Base-by-base conservation (phyloP, 306 rosid species). In the Begonia masoniana region DNA sequence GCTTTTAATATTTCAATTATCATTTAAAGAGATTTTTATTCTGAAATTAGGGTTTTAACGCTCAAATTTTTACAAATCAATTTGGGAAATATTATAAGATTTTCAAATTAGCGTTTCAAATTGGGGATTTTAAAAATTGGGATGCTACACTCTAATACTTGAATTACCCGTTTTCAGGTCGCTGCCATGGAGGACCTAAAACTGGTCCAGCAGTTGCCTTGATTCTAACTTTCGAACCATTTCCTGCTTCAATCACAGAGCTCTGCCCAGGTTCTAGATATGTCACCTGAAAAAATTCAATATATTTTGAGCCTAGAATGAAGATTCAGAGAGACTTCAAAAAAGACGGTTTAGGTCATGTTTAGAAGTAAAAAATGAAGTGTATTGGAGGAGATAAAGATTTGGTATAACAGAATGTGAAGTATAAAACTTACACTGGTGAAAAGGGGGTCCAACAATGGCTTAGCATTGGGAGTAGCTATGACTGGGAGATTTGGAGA, bases 171-270 rank as follows among this genome's bases (percentile, higher is more conserved):
- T 89, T 89, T 64, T 89, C 94, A 24, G 97, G 94, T 52, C 88
- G 83, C 78, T 85, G 97, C 97, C 97, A 85, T 42, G 95, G 95
- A 71, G 95, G 95, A 74, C 97, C 95, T 50, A 89, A 87, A 64
- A 85, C 85, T 53, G 95, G 94, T 65, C 95, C 97, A 21, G 82
- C 85, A 12, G 95, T 89, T 52, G 95, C 97, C 70, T 66, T 76
- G 41, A 89, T 74, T 59, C 61, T 62, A 58, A 82, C 62, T 62
- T 70, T 64, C 16, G 74, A 76, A 68, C 91, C 91, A 56, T 62
- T 49, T 43, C 69, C 74, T 72, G 82, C 75, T 75, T 85, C 88
- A 67, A 82, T 59, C n/a, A 65, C 71, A 59, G 80, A 85, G 68
- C 62, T 80, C 78, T 89, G 77, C 55, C 97, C 95, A 71, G 94